Percentiles rank a stretch among this genome's conserved stretches.
phyloP scores from a whole-genome alignment of 2,329 filamentous ascomycete genomes.

The Botrytis squamosa region DNA sequence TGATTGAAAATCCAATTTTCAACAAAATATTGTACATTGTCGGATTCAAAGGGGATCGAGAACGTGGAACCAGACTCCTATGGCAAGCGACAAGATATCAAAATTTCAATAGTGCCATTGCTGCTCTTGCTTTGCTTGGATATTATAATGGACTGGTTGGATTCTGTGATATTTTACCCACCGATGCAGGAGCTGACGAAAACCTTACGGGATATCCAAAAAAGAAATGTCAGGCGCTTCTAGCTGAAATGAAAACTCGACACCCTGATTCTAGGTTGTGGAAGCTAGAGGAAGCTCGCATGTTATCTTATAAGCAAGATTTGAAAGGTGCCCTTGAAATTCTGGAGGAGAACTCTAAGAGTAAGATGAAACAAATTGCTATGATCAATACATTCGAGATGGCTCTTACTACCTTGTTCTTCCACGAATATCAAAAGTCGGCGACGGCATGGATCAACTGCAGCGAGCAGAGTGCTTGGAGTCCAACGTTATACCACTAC shows the following conservation, averaged over 20 bases:
- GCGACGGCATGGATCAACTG: conserved; percentile 72
- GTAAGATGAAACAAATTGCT: conserved; percentile 83
- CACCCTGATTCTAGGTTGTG: conserved; percentile 85
- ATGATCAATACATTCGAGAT: conserved; percentile 85
- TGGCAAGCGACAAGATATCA: conserved; percentile 85
- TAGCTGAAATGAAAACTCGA: conserved; percentile 69
- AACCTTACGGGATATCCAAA: conserved; percentile 71
- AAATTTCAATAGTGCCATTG: conserved; percentile 91
- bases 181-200: conserved; percentile 51
- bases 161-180: conserved; percentile 82
- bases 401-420: conserved; percentile 73
- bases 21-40: conserved; percentile 82
- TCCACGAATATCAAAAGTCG: conserved; percentile 73
- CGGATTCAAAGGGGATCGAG: conserved; percentile 86
- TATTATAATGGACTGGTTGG: conserved; percentile 89
- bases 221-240: conserved; percentile 62
- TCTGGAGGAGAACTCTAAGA: conserved; percentile 57
- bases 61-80: conserved; percentile 77
- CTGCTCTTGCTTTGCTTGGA: conserved; percentile 74
- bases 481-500: conserved; percentile 84
- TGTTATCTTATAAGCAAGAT: conserved; percentile 65
- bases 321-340: conserved; percentile 67
- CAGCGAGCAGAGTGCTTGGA: conserved; percentile 85
- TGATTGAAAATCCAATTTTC: conserved; percentile 83
- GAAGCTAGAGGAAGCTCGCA: conserved; percentile 82